These are phyloP conservation scores for Solanum sitiens DNA, from an alignment of 257 asterid species.

Conservation along the genomic window DNA sequence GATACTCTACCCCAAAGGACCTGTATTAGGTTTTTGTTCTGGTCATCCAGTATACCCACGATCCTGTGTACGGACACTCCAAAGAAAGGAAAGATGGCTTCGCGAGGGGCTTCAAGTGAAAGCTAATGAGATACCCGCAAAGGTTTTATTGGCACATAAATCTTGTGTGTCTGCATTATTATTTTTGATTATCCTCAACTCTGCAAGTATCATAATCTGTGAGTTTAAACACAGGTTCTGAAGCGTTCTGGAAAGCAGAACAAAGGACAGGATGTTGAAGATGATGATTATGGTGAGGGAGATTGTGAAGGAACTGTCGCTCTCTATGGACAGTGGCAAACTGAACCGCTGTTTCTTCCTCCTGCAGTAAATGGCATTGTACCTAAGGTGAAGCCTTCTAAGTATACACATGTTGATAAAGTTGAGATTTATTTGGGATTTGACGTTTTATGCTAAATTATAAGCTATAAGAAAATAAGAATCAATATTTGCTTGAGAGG, in stretches of 20 bases:
- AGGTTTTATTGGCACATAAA: slow-evolving; percentile 32
- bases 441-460: neutral
- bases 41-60: slow-evolving; percentile 94
- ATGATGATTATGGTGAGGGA: slow-evolving; percentile 30
- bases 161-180: neutral
- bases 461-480: neutral
- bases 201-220: neutral
- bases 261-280: slow-evolving; percentile 40
- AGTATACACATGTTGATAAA: neutral
- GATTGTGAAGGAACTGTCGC: slow-evolving; percentile 27
- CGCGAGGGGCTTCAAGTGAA: slow-evolving; percentile 84
- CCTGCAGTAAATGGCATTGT: slow-evolving; percentile 81
- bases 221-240: slow-evolving; percentile 34
- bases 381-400: slow-evolving; percentile 54
- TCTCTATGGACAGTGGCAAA: slow-evolving; percentile 95
- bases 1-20: slow-evolving; percentile 77
- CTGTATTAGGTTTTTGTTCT: slow-evolving; percentile 72
- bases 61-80: slow-evolving; percentile 73
- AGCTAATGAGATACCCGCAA: slow-evolving; percentile 69
- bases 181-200: neutral
- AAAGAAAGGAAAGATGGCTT: slow-evolving; percentile 74
- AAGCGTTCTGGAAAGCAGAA: slow-evolving; percentile 43
- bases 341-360: slow-evolving; percentile 72
- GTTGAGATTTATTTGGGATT: neutral
- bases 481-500: neutral